Conservation (phyloP, 2,329 filamentous ascomycete species). For the Tolypocladium sp. region DNA sequence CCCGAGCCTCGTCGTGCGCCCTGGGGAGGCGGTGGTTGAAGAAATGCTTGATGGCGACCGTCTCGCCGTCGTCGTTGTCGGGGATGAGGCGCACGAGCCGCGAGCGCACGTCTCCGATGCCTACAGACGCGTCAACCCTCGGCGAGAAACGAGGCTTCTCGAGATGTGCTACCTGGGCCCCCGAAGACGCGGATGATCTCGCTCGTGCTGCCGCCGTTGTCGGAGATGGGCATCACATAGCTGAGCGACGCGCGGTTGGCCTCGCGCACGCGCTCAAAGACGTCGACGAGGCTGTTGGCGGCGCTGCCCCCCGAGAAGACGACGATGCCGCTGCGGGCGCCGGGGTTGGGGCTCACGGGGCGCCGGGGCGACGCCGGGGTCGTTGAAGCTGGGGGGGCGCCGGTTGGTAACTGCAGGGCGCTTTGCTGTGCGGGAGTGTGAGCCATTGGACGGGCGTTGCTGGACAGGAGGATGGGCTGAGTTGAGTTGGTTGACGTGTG, state of each 20-base stretch:
- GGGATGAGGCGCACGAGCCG: slow-evolving; percentile 88
- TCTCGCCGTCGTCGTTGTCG: slow-evolving; percentile 49
- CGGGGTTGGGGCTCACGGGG: slow-evolving; percentile 10
- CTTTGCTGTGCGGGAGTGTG: neutral
- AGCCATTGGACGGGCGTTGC: neutral
- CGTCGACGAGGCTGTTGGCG: slow-evolving; percentile 89
- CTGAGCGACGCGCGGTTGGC: slow-evolving; percentile 60
- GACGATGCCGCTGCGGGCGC: slow-evolving; percentile 43
- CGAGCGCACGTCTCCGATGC: slow-evolving; percentile 38
- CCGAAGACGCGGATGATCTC: slow-evolving; percentile 93
- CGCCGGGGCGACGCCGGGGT: neutral
- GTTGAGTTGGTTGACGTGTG: too few species aligned
- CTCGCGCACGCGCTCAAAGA: slow-evolving; percentile 61
- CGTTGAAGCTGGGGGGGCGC: neutral
- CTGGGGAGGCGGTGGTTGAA: slow-evolving; percentile 78
- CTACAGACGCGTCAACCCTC: slow-evolving; percentile 27
- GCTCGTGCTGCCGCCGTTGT: slow-evolving; percentile 90
- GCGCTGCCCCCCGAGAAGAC: slow-evolving; percentile 90
- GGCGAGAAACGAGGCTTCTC: too few species aligned
- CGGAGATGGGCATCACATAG: slow-evolving; percentile 90
- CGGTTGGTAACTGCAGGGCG: neutral
- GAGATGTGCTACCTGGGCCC: slow-evolving; percentile 57
- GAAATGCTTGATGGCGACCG: slow-evolving; percentile 66
- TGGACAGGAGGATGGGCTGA: too few species aligned
- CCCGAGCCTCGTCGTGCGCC: slow-evolving; percentile 49